These are phyloP conservation scores for Monilinia fructicola DNA, from an alignment of 2,329 filamentous ascomycete genomes.

Conservation along the genomic window DNA sequence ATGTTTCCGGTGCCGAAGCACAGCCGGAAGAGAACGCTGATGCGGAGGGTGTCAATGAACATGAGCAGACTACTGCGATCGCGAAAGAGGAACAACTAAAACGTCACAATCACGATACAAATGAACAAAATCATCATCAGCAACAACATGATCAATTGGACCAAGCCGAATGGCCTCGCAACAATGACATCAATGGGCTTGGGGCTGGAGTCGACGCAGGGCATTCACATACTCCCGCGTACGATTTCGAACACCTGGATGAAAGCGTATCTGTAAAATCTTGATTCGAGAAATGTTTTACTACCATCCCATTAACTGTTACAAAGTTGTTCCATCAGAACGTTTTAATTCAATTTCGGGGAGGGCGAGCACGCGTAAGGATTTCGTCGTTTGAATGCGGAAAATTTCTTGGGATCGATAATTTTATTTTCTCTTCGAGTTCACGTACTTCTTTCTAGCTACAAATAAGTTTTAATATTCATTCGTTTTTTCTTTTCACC, in stretches of 20 bases:
- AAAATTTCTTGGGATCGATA: slow-evolving; percentile 9
- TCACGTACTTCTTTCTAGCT: slow-evolving; percentile 15
- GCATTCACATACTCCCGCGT: slow-evolving; percentile 1
- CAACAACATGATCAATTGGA: not conserved
- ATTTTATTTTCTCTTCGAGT: not conserved
- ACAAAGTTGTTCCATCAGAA: not conserved
- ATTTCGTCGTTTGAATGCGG: not conserved
- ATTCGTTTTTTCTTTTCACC: not conserved
- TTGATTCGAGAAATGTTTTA: not conserved
- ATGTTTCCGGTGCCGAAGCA: not conserved
- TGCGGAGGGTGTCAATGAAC: slow-evolving; percentile 1
- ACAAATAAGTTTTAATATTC: slow-evolving; percentile 24
- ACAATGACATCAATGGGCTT: not conserved
- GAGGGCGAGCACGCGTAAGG: not conserved
- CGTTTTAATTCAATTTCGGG: not conserved
- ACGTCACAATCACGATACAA: slow-evolving; percentile 6
- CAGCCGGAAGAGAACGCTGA: not conserved
- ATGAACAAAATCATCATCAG: slow-evolving; percentile 4
- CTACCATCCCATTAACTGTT: slow-evolving; percentile 1
- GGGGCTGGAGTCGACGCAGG: not conserved
- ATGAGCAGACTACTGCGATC: not conserved
- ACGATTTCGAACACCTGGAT: slow-evolving; percentile 20
- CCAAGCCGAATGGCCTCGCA: slow-evolving; percentile 1
- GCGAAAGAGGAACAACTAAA: not conserved
- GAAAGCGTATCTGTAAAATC: slow-evolving; percentile 21